These are phyloP conservation scores for Suillus sp. DNA, from an alignment of 768 basidiomycete species.

Conservation along the genomic window DNA sequence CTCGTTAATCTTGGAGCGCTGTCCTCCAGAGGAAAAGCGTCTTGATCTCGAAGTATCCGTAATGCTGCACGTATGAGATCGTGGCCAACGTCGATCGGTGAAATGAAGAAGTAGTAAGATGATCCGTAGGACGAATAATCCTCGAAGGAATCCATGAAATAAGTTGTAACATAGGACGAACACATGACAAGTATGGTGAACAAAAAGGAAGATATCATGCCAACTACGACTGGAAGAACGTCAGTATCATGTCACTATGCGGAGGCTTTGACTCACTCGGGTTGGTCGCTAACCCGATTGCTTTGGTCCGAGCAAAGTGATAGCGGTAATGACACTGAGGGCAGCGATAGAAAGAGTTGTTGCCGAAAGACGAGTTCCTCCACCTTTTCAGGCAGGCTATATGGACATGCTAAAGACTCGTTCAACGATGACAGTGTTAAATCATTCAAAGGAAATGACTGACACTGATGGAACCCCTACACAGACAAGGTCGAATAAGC, in stretches of 20 bases:
- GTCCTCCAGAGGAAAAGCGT: slow-evolving; percentile 38
- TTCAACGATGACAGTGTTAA: slow-evolving; percentile 21
- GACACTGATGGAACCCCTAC: slow-evolving; percentile 76
- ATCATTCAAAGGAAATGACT: slow-evolving; percentile 20
- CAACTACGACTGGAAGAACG: slow-evolving; percentile 53
- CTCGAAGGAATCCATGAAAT: slow-evolving; percentile 64
- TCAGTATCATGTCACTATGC: slow-evolving; percentile 17
- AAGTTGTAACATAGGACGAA: slow-evolving; percentile 70
- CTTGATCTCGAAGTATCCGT: slow-evolving; percentile 61
- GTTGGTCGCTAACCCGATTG: slow-evolving; percentile 76
- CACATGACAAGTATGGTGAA: slow-evolving; percentile 68
- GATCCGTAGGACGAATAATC: slow-evolving; percentile 43
- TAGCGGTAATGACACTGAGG: slow-evolving; percentile 81
- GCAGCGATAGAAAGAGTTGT: slow-evolving; percentile 75
- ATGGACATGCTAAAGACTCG: slow-evolving; percentile 65
- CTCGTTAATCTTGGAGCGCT: slow-evolving; percentile 12
- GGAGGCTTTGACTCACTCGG: slow-evolving; percentile 48
- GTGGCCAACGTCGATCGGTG: slow-evolving; percentile 58
- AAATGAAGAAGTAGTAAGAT: slow-evolving; percentile 45
- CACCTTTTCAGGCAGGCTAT: slow-evolving; percentile 76
- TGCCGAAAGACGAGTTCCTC: slow-evolving; percentile 63
- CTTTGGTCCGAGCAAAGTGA: slow-evolving; percentile 70
- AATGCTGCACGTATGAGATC: slow-evolving; percentile 65
- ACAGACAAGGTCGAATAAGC: slow-evolving; percentile 73
- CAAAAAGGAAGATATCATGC: slow-evolving; percentile 55